Base-by-base conservation (phyloP, 176 grass and related monocot genomes). In the Aegilops bicornis region DNA sequence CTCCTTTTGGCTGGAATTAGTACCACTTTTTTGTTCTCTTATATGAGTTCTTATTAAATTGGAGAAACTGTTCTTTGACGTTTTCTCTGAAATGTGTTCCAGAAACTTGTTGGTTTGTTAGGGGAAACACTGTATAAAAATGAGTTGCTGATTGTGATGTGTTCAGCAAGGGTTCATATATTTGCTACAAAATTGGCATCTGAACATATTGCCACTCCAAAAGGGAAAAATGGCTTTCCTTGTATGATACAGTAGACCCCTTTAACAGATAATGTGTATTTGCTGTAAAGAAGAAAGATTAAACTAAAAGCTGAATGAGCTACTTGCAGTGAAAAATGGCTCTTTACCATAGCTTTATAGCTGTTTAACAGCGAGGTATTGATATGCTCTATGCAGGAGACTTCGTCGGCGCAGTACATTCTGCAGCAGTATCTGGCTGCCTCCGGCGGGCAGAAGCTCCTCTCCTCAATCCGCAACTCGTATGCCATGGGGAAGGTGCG, bases 391-490 rank as follows among this genome's bases (percentile, higher is more conserved):
- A 68, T 16, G 87, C 87, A 96, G 94, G 94, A 96, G 79, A 96
- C 94, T 47, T 96, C 94, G 68, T 93, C 94, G 85, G 94, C 94
- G 69, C 94, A 96, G 78, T 96, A 96, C 91, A 96, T 96, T 79
- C 89, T 96, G 79, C 94, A 96, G 78, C 94, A 96, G 68, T 96
- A 96, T 69, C 88, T 91, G 11, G 94, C 94, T 39, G 91, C 94
- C 48, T 96, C 94, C 19, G 94, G 94, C 0, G 94, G 94, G 11
- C 89, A 93, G 62, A 90, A 61, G 64, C 79, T 96, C 47, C 87
- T 96, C 31, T 91, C 87, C 1, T 96, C 91, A 1, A 50, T 93
- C 43, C 80, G 90, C 12, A 93, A 93, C 23, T 72, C 91, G 0
- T 96, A 96, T 4, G 89, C 89, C 78, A 96, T 91, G 91, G 94